A percentile compares a stretch with the other conserved stretches of the same genome.
Evolutionary conservation across 371 early-diverging fungal species (phyloP).

Genomic region (Mortierella sp.): DNA sequence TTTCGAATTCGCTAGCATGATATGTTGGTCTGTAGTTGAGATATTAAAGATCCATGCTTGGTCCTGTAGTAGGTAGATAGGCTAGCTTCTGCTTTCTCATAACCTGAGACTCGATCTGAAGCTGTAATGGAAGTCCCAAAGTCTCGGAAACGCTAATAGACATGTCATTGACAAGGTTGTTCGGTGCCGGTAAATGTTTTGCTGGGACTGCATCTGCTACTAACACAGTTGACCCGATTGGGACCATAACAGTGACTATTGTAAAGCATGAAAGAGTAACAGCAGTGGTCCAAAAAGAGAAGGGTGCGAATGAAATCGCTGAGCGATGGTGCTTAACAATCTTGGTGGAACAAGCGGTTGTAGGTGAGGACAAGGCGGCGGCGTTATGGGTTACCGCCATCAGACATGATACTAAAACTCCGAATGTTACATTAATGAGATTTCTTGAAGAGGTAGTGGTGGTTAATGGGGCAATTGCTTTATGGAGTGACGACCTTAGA

Average conservation of each 20-base stretch:
- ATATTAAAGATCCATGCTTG: slow-evolving; percentile 40
- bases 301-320: not conserved
- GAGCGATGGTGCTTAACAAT: not conserved
- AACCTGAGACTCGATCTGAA: slow-evolving; percentile 42
- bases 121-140: slow-evolving; percentile 25
- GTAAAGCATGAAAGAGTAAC: slow-evolving; percentile 8
- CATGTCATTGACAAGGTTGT: slow-evolving; percentile 24
- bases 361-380: not conserved
- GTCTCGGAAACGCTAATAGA: slow-evolving; percentile 17
- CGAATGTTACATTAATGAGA: not conserved
- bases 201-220: slow-evolving; percentile 15
- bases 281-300: slow-evolving; percentile 12
- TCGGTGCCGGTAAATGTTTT: slow-evolving; percentile 8
- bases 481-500: slow-evolving; percentile 19
- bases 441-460: slow-evolving; percentile 8
- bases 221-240: not conserved
- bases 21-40: slow-evolving; percentile 48
- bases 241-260: slow-evolving; percentile 5
- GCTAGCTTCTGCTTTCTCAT: slow-evolving; percentile 26
- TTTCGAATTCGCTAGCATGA: slow-evolving; percentile 27
- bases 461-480: slow-evolving; percentile 16
- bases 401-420: not conserved
- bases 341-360: not conserved
- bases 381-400: not conserved
- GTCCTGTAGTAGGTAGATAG: slow-evolving; percentile 35